Conservation (phyloP, 225 moss, liverwort and hornwort species). For the Marchantia polymorpha region DNA sequence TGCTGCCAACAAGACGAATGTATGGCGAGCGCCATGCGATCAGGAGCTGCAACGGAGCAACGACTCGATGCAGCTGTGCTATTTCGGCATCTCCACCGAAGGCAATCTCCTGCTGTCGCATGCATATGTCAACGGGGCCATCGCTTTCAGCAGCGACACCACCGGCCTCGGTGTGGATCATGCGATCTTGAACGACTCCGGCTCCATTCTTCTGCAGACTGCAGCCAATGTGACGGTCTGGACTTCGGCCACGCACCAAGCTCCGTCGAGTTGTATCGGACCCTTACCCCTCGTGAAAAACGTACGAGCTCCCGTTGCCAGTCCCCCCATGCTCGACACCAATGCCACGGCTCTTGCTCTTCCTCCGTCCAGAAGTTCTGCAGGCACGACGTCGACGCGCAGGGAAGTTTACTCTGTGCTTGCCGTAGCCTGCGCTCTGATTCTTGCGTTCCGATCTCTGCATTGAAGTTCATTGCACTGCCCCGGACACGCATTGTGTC, state of each 20-base stretch:
- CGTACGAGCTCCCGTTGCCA: neutral
- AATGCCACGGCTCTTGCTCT: neutral
- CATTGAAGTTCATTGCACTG: neutral
- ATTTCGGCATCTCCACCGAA: conserved; percentile 2
- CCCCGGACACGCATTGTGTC: too few relatives aligned
- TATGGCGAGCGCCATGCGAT: conserved; percentile 25
- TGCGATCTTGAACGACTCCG: conserved; percentile 11
- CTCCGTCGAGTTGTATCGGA: neutral
- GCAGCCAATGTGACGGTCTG: conserved; percentile 9
- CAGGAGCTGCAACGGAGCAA: conserved; percentile 12
- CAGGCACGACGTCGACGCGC: too few relatives aligned
- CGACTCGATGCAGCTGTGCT: conserved; percentile 18
- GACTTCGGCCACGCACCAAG: neutral
- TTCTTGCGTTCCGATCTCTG: neutral
- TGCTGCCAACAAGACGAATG: neutral
- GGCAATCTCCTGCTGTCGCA: conserved; percentile 3
- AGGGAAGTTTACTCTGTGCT: neutral
- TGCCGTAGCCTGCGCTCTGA: neutral
- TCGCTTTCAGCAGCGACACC: conserved; percentile 19
- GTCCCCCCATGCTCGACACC: neutral
- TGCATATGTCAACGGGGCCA: neutral
- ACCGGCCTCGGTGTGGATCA: conserved; percentile 1
- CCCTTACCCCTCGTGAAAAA: neutral
- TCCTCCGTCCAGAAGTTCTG: neutral
- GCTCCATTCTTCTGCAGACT: conserved; percentile 7